Base-by-base conservation (phyloP, 352 stramenopile species). In the Phytophthora niederhauseri region DNA sequence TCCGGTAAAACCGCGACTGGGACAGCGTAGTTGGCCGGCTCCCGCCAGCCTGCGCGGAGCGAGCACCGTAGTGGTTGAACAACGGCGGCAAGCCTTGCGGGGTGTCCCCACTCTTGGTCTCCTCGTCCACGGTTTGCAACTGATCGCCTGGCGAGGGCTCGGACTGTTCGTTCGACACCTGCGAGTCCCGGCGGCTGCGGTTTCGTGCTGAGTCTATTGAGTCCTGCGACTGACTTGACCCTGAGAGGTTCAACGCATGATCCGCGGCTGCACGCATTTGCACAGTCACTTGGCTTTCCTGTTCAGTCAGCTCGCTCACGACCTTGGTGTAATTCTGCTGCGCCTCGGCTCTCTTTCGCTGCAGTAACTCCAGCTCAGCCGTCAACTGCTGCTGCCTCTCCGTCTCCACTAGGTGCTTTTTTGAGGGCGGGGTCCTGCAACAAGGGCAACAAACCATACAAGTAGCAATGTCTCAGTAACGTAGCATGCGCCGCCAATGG, bases 221-320 rank as follows among this genome's bases (percentile, higher is more conserved):
- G 30, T 79, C 72, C 64, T 77, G 72, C 1, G 72, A 79, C 20
- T 76, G 67, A 49, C 72, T 76, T 2, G 72, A 76, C 24, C 62
- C 72, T 6, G 67, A 78, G 26, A 72, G 41, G 20, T 56, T 67
- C 36, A 17, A n/a, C 0, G 50, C 31, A 2, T 6, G 22, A 17
- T 49, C 31, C 15, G 24, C n/a, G 0, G 22, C 30, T 17, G 59
- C 45, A 34, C 15, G 36, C n/a, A 43, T 15, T 17, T 43, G 36
- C 46, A 62, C 51, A 14, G 12, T 15, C 14, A 59, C 6, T 20
- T 73, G 64, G 4, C 2, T 51, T 4, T 34, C 28, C 41, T 67
- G 12, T 15, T 75, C 15, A 2, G 17, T 4, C 3, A 31, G 4
- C 24, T 70, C n/a, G n/a, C 20, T 12, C 3, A 48, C n/a, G 45